Base-by-base conservation (phyloP, 83 land plant genomes). In the Picea abies region DNA sequence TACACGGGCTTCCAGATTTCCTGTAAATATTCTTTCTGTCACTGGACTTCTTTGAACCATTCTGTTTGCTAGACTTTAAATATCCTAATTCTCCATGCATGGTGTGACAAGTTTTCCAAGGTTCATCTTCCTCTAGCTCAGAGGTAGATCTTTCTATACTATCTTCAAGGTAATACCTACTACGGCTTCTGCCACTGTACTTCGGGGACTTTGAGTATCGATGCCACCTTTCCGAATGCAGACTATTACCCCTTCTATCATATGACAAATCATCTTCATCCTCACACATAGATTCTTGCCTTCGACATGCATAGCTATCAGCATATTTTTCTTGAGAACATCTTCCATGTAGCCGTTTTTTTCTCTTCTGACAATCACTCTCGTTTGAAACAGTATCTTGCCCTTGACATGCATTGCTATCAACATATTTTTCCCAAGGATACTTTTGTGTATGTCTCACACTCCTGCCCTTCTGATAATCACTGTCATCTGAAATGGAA, bases 241-340 rank as follows among this genome's bases (percentile, higher is more conserved):
- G 60, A 52, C 17, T 76, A 60, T 39, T 52, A 19, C 61, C 79
- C 15, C 60, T 56, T 26, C 37, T 79, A 20, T 79, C 67, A 79
- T 79, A 79, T 35, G 67, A 79, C 35, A 63, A 79, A 19, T 79
- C 67, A 32, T 62, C 81, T 35, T 35, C 81, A 4, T 39, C 67
- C 29, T 79, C 49, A 3, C 37, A 62, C 25, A 79, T 35, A 19
- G 49, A 63, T 58, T 79, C 67, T 63, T 61, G 15, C 26, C 49
- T 79, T 63, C 17, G 52, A 35, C 68, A 62, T 17, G 63, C 65
- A 61, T 35, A 58, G 25, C 17, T 58, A 3, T 56, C 62, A 23
- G 79, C 15, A 56, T 76, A 76, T 79, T 79, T 79, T 35, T 63
- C 81, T 52, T 79, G 68, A 63, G 81, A 37, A 5, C 19, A 62